Evolutionary conservation across 2,329 filamentous ascomycete species (phyloP).

Genomic region (Pleurostoma richardsiae): DNA sequence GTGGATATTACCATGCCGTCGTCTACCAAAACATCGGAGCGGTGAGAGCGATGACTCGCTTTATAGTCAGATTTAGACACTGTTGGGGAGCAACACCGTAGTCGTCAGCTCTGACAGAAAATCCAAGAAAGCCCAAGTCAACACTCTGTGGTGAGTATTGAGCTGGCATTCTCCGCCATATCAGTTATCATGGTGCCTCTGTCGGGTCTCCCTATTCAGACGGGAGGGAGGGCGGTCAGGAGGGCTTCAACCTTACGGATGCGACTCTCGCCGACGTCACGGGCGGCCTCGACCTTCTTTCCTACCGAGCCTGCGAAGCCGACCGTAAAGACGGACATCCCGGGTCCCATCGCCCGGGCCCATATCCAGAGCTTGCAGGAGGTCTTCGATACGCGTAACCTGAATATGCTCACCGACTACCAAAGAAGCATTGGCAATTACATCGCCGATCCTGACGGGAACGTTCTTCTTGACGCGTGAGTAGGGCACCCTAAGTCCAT

Average conservation of each 20-base stretch:
- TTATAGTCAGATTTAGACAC: too few species aligned
- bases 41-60: too few species aligned
- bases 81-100: too few species aligned
- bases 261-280: background rate
- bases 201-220: background rate
- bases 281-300: background rate
- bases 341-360: constrained; percentile 54
- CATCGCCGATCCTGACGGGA: constrained; percentile 44
- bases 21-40: too few species aligned
- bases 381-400: constrained; percentile 58
- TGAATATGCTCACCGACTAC: constrained; percentile 57
- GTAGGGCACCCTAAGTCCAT: background rate
- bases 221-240: background rate
- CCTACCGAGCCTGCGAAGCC: background rate
- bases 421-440: constrained; percentile 55
- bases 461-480: constrained; percentile 42
- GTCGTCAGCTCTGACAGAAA: too few species aligned
- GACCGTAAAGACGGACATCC: constrained; percentile 30
- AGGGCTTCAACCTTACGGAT: background rate
- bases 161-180: background rate
- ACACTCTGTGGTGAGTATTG: too few species aligned
- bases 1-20: too few species aligned
- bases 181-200: background rate
- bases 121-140: too few species aligned
- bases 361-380: constrained; percentile 51